These are phyloP conservation scores for Carpinus fangiana DNA, from an alignment of 306 rosid species.

Conservation along the genomic window DNA sequence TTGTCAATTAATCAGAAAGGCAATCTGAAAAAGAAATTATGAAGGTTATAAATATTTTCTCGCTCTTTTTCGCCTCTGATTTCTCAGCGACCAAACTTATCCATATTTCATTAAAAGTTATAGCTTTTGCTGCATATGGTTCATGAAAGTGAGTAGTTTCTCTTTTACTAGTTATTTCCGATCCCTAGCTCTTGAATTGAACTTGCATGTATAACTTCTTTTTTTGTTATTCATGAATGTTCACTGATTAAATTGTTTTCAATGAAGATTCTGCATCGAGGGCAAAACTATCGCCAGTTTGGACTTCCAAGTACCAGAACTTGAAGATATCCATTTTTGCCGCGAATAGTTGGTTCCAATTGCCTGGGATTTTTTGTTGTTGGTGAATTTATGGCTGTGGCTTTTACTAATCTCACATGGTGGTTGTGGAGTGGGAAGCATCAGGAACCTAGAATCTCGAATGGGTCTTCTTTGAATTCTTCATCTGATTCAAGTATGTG, in stretches of 20 bases:
- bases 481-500: conserved; percentile 46
- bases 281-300: background rate
- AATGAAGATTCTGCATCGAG: conserved; percentile 29
- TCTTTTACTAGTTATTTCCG: background rate
- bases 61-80: background rate
- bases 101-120: background rate
- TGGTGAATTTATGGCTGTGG: conserved; percentile 65
- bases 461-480: conserved; percentile 54
- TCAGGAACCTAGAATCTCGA: conserved; percentile 64
- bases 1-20: background rate
- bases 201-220: background rate
- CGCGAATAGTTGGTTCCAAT: conserved; percentile 11
- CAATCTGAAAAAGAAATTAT: background rate
- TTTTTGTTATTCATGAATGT: conserved; percentile 7
- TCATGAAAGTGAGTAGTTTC: conserved; percentile 2
- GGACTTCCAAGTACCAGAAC: background rate
- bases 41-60: background rate
- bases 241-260: conserved; percentile 24
- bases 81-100: background rate
- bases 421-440: conserved; percentile 88
- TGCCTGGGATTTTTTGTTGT: background rate
- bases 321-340: background rate
- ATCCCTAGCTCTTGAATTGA: conserved; percentile 11
- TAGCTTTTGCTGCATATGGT: background rate
- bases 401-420: conserved; percentile 82